Evolutionary conservation across 2,329 filamentous ascomycete species (phyloP), one percentile per base, ranked within the genome.

Genomic region (Plectosphaerella cucumerina): DNA sequence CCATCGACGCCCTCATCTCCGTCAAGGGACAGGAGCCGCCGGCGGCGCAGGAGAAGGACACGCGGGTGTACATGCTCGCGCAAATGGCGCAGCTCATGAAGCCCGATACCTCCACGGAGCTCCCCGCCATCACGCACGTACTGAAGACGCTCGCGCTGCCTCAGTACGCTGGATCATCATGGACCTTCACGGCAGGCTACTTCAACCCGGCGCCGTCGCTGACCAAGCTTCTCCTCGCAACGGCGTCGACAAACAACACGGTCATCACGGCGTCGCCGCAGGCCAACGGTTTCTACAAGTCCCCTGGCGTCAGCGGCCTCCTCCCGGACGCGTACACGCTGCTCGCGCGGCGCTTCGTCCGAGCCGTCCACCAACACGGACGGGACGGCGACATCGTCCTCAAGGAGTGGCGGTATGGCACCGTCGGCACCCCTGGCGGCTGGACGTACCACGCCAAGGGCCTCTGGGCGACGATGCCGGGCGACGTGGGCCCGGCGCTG

Each of bases 391-490:
- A 78, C 10, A 87, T 97, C 23, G 70, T 81, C 4, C 75, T 99
- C 4, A 89, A 90, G 55, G 94, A 99, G 70, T 99, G 94, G 94
- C 82, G 86, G 6, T 78, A 79, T 44, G 94, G 94, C 9, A 89
- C 84, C 0, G 88, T 96, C 3, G 88, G 88, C 17, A 80, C 90
- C 60, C 84, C 88, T 0, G 89, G 77, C 1, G 93, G 90, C 1
- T 99, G 95, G 94, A 97, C 93, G 0, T 99, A 99, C 68, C 94
- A 99, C 62, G 94, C 94, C 45, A 99, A 99, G 70, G 94, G 94
- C 0, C 76, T 97, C 2, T 97, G 93, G 93, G 78, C 97, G 22
- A 90, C 89, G 0, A 75, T 93, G 50, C 82, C 87, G 0, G 74
- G 77, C 2, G 80, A 86, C 44, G 67, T 75, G 34, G 72, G 84